Conservation (phyloP, 371 early-diverging fungal genomes). For the Circinella minor region DNA sequence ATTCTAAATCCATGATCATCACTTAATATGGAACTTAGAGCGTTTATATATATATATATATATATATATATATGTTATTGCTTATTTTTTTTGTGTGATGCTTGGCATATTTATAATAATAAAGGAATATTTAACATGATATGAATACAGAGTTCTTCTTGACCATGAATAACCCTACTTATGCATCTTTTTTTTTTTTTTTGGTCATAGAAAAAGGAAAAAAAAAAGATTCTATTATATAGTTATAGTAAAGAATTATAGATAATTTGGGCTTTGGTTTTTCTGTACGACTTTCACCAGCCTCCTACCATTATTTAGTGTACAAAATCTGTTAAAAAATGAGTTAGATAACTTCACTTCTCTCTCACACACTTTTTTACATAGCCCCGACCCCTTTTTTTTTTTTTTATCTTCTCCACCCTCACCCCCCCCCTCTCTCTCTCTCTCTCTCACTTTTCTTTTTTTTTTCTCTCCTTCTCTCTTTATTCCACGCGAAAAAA, state of each 20-base stretch:
- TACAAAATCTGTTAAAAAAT: background rate
- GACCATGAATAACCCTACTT: too few species aligned
- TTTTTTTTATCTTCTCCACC: background rate
- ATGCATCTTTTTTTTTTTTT: too few species aligned
- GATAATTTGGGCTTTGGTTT: too few species aligned
- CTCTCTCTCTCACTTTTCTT: background rate
- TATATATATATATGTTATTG: too few species aligned
- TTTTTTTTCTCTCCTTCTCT: background rate
- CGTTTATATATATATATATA: too few species aligned
- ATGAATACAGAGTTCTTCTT: too few species aligned
- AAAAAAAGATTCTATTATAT: background rate
- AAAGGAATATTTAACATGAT: too few species aligned
- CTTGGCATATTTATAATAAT: background rate
- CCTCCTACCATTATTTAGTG: background rate
- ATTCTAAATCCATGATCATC: too few species aligned
- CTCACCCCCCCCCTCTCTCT: too few species aligned
- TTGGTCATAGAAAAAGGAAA: background rate
- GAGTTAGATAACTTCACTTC: too few species aligned
- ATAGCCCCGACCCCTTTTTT: background rate
- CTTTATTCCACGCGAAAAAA: conserved; percentile 1
- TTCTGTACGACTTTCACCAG: conserved; percentile 1
- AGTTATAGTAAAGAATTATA: too few species aligned
- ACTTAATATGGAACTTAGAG: too few species aligned
- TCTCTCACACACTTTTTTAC: background rate
- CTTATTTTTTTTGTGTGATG: conserved; percentile 3